Percentiles rank a stretch among this genome's conserved stretches.
Evolutionary conservation across 345 rosid species (phyloP).

Genomic region (Chamaenerion angustifolium): DNA sequence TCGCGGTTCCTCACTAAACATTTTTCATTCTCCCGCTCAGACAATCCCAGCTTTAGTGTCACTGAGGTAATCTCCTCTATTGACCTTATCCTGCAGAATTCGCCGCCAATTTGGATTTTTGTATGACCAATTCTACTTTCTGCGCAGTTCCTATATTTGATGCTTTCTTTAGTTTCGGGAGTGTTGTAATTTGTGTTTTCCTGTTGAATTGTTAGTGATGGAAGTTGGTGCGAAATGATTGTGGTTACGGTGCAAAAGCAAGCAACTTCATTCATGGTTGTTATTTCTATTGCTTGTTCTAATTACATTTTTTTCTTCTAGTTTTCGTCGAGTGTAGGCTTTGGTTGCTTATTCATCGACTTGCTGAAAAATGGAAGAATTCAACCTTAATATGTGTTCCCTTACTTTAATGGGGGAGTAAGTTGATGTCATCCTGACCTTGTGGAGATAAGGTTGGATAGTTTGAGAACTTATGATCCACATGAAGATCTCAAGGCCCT

Average conservation of each 20-base stretch:
- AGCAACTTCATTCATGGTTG: neutral
- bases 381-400: conserved; percentile 73
- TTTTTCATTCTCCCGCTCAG: too few species aligned
- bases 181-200: too few species aligned
- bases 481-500: conserved; percentile 29
- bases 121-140: too few species aligned
- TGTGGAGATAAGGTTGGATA: conserved; percentile 75
- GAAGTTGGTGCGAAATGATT: too few species aligned
- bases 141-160: too few species aligned
- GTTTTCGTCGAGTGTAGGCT: neutral
- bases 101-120: too few species aligned
- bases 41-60: too few species aligned
- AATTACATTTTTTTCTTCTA: neutral
- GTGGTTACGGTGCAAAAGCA: neutral
- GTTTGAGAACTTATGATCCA: conserved; percentile 39
- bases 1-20: too few species aligned
- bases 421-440: conserved; percentile 50
- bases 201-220: too few species aligned
- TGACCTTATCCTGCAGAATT: too few species aligned
- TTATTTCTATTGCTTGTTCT: neutral
- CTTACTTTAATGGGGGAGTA: conserved; percentile 64
- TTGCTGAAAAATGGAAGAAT: conserved; percentile 23
- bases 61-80: too few species aligned
- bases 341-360: conserved; percentile 31
- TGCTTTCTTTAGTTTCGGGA: too few species aligned